Percentiles rank a stretch among this genome's conserved stretches.
These are phyloP conservation scores for Epithele typhae DNA, from an alignment of 768 basidiomycete species.

Conservation along the genomic window DNA sequence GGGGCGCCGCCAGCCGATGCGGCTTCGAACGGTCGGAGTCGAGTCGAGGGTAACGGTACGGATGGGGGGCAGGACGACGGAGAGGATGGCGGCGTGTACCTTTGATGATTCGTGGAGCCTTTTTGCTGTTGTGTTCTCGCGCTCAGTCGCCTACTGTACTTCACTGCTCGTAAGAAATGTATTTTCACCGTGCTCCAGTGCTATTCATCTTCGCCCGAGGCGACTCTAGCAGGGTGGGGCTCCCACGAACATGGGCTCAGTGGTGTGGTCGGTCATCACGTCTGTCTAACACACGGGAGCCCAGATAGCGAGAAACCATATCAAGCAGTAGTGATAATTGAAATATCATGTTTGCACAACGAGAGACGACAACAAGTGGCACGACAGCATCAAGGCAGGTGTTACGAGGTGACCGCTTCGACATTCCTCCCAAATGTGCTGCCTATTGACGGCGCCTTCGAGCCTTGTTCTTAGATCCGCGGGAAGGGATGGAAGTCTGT, in stretches of 20 bases:
- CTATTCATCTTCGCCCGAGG: too few species aligned
- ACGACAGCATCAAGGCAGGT: not conserved
- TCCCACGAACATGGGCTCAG: constrained; percentile 38
- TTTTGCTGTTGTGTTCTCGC: too few species aligned
- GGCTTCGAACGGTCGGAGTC: too few species aligned
- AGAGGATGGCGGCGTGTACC: not conserved
- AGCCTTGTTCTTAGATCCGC: constrained; percentile 9
- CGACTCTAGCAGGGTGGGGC: too few species aligned
- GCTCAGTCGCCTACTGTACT: too few species aligned
- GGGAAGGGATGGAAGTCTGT: too few species aligned
- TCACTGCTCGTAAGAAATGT: too few species aligned
- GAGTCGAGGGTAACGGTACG: not conserved
- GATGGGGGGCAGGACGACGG: not conserved
- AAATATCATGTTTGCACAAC: not conserved
- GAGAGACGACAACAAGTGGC: not conserved
- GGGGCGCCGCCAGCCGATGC: too few species aligned
- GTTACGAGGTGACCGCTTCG: not conserved
- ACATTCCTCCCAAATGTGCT: not conserved
- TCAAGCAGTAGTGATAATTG: too few species aligned
- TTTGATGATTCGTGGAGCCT: too few species aligned
- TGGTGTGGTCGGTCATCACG: constrained; percentile 82
- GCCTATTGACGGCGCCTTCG: constrained; percentile 16
- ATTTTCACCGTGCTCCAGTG: too few species aligned
- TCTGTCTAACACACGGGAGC: constrained; percentile 59
- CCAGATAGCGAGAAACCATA: not conserved